These are phyloP conservation scores for Gaertneriomyces sp. DNA, from an alignment of 192 early-diverging fungal species.

Conservation along the genomic window DNA sequence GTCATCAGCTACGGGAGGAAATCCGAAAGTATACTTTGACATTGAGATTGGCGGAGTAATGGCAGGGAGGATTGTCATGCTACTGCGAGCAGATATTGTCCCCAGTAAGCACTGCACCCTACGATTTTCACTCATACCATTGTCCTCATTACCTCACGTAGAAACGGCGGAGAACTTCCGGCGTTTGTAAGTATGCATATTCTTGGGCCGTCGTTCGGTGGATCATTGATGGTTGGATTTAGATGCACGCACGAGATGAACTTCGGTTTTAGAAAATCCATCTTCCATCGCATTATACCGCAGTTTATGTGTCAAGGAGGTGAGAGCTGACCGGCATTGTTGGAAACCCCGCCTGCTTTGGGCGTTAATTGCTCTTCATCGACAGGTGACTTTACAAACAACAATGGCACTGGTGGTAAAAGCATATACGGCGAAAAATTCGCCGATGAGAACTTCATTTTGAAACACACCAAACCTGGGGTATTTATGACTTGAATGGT, in stretches of 20 bases:
- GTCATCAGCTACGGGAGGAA: constrained; percentile 19
- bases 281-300: constrained; percentile 85
- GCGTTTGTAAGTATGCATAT: constrained; percentile 55
- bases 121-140: not conserved
- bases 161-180: constrained; percentile 91
- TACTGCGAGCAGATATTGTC: constrained; percentile 32
- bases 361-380: not conserved
- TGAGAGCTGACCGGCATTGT: not conserved
- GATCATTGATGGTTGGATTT: not conserved
- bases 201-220: not conserved
- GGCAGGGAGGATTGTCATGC: constrained; percentile 40
- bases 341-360: constrained; percentile 54
- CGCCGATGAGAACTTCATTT: constrained; percentile 62
- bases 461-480: constrained; percentile 51
- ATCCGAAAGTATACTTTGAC: constrained; percentile 48
- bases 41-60: constrained; percentile 36
- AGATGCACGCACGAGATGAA: constrained; percentile 84
- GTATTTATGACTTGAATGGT: constrained; percentile 16
- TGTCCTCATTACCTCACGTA: constrained; percentile 15
- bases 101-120: constrained; percentile 28
- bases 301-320: constrained; percentile 45
- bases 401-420: constrained; percentile 86
- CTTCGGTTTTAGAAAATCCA: constrained; percentile 70
- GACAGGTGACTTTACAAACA: constrained; percentile 79
- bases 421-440: constrained; percentile 83